Conservation (phyloP, 345 rosid species). For the Ceriops tagal region DNA sequence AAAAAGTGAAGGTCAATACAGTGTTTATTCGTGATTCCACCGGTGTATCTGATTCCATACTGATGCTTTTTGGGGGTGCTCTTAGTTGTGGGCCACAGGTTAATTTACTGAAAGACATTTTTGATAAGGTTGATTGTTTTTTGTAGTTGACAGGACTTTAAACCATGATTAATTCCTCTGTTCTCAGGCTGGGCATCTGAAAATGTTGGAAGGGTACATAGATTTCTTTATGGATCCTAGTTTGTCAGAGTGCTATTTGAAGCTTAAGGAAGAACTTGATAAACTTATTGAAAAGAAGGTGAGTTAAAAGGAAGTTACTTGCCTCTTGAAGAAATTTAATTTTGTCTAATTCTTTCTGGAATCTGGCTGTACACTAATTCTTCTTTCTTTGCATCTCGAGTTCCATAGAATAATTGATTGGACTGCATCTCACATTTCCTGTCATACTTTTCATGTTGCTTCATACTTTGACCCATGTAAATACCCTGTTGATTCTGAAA, state of each 20-base stretch:
- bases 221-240: constrained; percentile 93
- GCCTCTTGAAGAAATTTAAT: background rate
- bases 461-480: too few species aligned
- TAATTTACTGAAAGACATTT: constrained; percentile 7
- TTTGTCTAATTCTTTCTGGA: background rate
- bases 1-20: constrained; percentile 86
- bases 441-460: too few species aligned
- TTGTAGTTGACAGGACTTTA: background rate
- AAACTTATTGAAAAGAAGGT: constrained; percentile 75
- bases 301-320: constrained; percentile 3
- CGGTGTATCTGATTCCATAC: constrained; percentile 87
- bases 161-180: constrained; percentile 1
- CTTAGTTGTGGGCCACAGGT: constrained; percentile 72
- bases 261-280: constrained; percentile 79
- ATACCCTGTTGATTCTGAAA: too few species aligned
- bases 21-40: constrained; percentile 96
- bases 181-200: constrained; percentile 81
- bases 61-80: constrained; percentile 86
- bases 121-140: background rate
- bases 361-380: background rate
- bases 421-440: too few species aligned
- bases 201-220: constrained; percentile 86
- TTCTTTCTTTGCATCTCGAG: background rate
- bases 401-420: too few species aligned
- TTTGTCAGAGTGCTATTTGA: constrained; percentile 78